phyloP scores from a whole-genome alignment of 495 filamentous ascomycete genomes.

The Penicillium roqueforti region DNA sequence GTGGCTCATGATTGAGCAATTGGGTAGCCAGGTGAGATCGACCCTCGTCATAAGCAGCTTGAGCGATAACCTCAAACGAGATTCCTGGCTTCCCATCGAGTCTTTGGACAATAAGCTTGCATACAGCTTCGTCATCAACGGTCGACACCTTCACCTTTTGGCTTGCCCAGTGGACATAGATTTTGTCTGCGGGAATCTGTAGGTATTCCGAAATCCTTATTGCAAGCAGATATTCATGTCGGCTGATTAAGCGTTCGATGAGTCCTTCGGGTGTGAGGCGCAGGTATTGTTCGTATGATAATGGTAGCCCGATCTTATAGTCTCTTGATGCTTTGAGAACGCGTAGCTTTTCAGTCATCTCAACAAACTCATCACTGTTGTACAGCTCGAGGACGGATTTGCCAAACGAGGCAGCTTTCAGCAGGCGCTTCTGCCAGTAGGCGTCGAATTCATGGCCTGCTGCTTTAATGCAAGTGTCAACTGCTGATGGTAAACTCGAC shows the following conservation, averaged over 20 bases:
- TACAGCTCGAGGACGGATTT: slow-evolving; percentile 97
- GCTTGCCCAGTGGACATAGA: slow-evolving; percentile 95
- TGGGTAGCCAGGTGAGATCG: slow-evolving; percentile 80
- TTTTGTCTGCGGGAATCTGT: slow-evolving; percentile 77
- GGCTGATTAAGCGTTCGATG: slow-evolving; percentile 77
- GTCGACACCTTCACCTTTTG: slow-evolving; percentile 84
- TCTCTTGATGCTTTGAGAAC: slow-evolving; percentile 89
- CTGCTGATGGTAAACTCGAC: slow-evolving; percentile 79
- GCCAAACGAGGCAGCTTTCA: slow-evolving; percentile 93
- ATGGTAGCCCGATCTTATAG: slow-evolving; percentile 81
- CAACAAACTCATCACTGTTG: slow-evolving; percentile 95
- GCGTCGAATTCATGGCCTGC: slow-evolving; percentile 86
- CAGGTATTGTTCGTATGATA: slow-evolving; percentile 90
- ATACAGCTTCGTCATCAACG: slow-evolving; percentile 84
- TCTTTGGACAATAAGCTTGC: slow-evolving; percentile 79
- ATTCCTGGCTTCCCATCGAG: slow-evolving; percentile 83
- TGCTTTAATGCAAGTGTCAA: slow-evolving; percentile 85
- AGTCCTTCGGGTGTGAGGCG: slow-evolving; percentile 85
- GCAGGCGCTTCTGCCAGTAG: slow-evolving; percentile 89
- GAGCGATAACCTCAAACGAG: slow-evolving; percentile 89
- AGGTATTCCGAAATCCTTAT: slow-evolving; percentile 87
- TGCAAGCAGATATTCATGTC: slow-evolving; percentile 87
- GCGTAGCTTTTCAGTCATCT: slow-evolving; percentile 92
- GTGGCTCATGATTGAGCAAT: slow-evolving; percentile 86
- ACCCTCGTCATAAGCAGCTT: slow-evolving; percentile 94